Evolutionary conservation across 2,329 filamentous ascomycete genomes (phyloP).

Genomic region (Botrytis sinoallii): DNA sequence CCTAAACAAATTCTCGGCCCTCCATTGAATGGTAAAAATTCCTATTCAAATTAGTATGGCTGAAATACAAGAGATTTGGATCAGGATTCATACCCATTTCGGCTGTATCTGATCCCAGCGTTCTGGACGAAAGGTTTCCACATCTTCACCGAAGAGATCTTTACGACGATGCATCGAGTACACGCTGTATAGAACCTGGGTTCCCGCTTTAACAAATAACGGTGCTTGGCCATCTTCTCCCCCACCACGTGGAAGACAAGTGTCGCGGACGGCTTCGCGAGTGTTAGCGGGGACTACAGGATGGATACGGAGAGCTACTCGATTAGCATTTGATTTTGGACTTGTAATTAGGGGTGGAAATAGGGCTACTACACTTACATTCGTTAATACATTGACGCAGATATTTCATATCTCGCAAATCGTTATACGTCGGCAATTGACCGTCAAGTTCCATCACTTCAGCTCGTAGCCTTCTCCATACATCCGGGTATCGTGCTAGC

Average conservation of each 20-base stretch:
- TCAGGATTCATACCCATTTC: neutral
- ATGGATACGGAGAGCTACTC: constrained; percentile 34
- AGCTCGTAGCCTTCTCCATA: constrained; percentile 35
- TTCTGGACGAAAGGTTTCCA: constrained; percentile 42
- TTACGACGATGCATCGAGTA: constrained; percentile 40
- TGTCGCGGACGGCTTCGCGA: constrained; percentile 27
- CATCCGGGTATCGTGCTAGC: constrained; percentile 30
- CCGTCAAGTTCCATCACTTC: constrained; percentile 36
- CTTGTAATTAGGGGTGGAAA: neutral
- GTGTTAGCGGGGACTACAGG: constrained; percentile 41
- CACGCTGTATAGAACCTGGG: constrained; percentile 21
- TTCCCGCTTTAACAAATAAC: constrained; percentile 30
- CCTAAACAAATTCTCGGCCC: constrained; percentile 70
- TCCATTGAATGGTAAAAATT: constrained; percentile 70
- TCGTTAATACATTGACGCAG: constrained; percentile 55
- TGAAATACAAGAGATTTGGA: too few species aligned
- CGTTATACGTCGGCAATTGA: constrained; percentile 44
- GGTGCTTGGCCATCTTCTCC: constrained; percentile 34
- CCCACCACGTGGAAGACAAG: constrained; percentile 35
- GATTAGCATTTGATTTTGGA: neutral
- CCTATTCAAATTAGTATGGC: constrained; percentile 43
- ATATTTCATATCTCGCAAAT: constrained; percentile 51
- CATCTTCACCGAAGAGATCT: constrained; percentile 41
- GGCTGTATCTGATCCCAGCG: constrained; percentile 38
- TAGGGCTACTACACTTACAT: constrained; percentile 41